Evolutionary conservation across 2,329 filamentous ascomycete genomes (phyloP), one percentile per base, ranked within the genome.

Genomic region (Colletotrichum salicis): DNA sequence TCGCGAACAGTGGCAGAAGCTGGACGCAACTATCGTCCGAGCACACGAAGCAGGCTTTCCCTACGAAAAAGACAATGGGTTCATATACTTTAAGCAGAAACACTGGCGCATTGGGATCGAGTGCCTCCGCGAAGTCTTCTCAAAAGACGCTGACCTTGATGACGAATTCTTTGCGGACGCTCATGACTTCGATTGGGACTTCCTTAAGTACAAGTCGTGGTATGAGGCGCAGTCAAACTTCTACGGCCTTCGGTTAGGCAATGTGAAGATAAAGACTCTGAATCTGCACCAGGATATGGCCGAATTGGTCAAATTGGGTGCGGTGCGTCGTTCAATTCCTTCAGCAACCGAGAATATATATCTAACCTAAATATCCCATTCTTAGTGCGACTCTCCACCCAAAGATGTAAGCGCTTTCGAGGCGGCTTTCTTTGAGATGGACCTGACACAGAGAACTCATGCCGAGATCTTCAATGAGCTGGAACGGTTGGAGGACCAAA

Each of bases 271-370:
- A 57, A 62, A 62, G 56, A 67, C 31, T 5, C 31, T 31, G 5
- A 33, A 57, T 24, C 19, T 62, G 0, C 64, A 57, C 15, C 52
- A 31, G 22, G 64, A 67, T 19, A 33, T 67, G 3, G 1, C 45
- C n/a, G 33, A 55, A 15, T 15, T 67, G 19, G 48, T 67, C 1
- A 55, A 67, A 13, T 55, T 62, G 57, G 64, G 57, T n/a, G 24
- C n/a, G 12, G 64, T 67, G 15, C 52, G 64, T 62, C 12, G 7
- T 33, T 24, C 41, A 45, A 19, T 19, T n/a, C 41, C 15, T 45
- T 45, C 41, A 15, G 41, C 41, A 19, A 19, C 41, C 41, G 41
- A n/a, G 15, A 8, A 45, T 45, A 19, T 7, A 45, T 19, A 45
- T n/a, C 41, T 45, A 11, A 19, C n/a, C 45, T 15, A 13, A 37